phyloP scores from a whole-genome alignment of 345 rosid genomes.

The Clausena lansium region DNA sequence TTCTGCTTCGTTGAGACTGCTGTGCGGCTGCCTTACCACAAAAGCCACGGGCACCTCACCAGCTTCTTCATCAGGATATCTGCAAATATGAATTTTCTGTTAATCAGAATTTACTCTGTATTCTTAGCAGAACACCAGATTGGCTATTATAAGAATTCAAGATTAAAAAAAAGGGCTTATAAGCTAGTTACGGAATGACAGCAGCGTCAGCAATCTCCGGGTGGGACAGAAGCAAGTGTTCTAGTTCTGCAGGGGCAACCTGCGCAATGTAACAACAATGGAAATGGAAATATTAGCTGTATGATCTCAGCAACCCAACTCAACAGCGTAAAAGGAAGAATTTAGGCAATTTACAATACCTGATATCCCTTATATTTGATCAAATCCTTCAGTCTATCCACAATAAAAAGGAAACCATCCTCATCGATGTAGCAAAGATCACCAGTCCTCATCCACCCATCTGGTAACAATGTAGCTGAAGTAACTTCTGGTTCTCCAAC shows the following conservation, averaged over 20 bases:
- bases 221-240: conserved; percentile 36
- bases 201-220: conserved; percentile 35
- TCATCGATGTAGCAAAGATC: conserved; percentile 39
- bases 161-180: background rate
- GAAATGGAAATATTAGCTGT: background rate
- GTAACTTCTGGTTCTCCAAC: conserved; percentile 29
- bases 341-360: conserved; percentile 14
- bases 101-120: background rate
- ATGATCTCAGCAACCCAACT: background rate
- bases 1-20: conserved; percentile 19
- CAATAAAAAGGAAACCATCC: conserved; percentile 34
- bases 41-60: conserved; percentile 40
- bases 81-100: conserved; percentile 1
- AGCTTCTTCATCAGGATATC: conserved; percentile 41
- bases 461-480: conserved; percentile 13
- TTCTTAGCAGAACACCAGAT: background rate
- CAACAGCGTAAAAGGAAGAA: background rate
- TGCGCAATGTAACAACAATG: background rate
- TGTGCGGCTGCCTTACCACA: conserved; percentile 28
- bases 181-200: conserved; percentile 15
- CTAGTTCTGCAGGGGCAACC: conserved; percentile 48
- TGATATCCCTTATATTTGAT: conserved; percentile 45
- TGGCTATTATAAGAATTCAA: background rate
- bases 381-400: conserved; percentile 46
- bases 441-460: conserved; percentile 45